Base-by-base conservation (phyloP, 768 basidiomycete species). In the Mycena crocata region DNA sequence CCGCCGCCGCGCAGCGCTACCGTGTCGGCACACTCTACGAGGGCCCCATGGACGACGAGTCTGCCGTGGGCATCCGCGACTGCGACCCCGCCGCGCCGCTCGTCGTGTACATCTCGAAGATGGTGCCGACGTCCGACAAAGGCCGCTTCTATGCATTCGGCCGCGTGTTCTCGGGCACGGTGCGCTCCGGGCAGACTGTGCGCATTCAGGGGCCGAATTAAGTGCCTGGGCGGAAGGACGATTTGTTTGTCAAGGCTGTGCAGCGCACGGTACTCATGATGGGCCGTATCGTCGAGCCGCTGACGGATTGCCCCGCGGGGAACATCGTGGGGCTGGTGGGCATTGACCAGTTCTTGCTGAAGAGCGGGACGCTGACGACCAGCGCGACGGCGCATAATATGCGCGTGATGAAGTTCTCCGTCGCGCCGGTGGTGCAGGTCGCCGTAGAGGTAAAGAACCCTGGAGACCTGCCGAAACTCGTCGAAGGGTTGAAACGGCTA, bases 71-170 rank as follows among this genome's bases (percentile, higher is more conserved):
- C 84, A 96, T 99, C 85, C 92, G 98, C 60, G 96, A 98, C 79
- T 99, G 98, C 78, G 94, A 99, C 83, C 92, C 98, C 78, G 90
- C 90, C 48, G 98, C 90, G 57, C 98, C 98, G 71, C 93, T 99
- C 68, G 96, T 99, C 78, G 89, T 97, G 70, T 99, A 99, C 83
- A 87, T 99, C 83, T 99, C 97, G 72, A 99, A 99, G 91, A 99
- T 99, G 98, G 98, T 99, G 74, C 98, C 98, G 67, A 98, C 96
- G 40, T 97, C 96, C 72, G 98, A 99, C 82, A 99, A 98, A 85
- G 98, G 98, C 77, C 96, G 98, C 69, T 99, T 99, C 93, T 99
- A 99, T 82, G 98, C 98, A 67, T 99, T 99, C 81, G 98, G 98
- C 82, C 98, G 98, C 87, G 92, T 99, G 84, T 99, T 99, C 89